A percentile compares a stretch with the other conserved stretches of the same genome.
Evolutionary conservation across 139 green algal genomes (phyloP).

Genomic region (Coelastrella sp.): DNA sequence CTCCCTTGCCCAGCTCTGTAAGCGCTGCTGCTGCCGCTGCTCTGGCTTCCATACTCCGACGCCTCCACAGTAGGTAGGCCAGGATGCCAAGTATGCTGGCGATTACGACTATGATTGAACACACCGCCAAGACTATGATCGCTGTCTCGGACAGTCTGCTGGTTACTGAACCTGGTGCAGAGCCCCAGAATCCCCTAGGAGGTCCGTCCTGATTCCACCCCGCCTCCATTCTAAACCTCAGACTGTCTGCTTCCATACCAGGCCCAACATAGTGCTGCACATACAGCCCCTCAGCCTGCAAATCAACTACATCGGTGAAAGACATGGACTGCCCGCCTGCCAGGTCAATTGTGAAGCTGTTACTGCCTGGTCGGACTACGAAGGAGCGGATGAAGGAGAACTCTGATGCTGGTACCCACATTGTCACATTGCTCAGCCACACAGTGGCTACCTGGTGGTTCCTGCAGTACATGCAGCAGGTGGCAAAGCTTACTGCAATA

Average conservation of each 20-base stretch:
- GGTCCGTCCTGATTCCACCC: slow-evolving; percentile 12
- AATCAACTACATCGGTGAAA: neutral
- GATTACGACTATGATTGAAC: slow-evolving; percentile 3
- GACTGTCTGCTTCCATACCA: neutral
- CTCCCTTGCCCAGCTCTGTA: neutral
- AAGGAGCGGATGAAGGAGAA: slow-evolving; percentile 24
- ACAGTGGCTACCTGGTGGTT: neutral
- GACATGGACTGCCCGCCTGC: neutral
- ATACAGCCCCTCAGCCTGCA: slow-evolving; percentile 5
- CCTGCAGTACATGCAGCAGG: neutral
- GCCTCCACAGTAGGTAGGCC: slow-evolving; percentile 13
- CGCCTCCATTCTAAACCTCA: slow-evolving; percentile 3
- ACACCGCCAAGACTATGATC: slow-evolving; percentile 17
- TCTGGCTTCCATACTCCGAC: neutral
- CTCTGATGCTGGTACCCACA: slow-evolving; percentile 32
- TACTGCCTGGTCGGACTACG: neutral
- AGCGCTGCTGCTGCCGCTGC: neutral
- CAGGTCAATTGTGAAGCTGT: slow-evolving; percentile 18
- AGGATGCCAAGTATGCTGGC: slow-evolving; percentile 16
- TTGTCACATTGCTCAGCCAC: slow-evolving; percentile 29
- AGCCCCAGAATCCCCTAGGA: slow-evolving; percentile 20
- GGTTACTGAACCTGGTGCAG: neutral
- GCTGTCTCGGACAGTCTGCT: neutral
- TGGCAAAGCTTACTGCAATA: neutral
- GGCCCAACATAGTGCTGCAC: neutral